These are phyloP conservation scores for Fraxinus ornus DNA, from an alignment of 305 asterid species.

Conservation along the genomic window DNA sequence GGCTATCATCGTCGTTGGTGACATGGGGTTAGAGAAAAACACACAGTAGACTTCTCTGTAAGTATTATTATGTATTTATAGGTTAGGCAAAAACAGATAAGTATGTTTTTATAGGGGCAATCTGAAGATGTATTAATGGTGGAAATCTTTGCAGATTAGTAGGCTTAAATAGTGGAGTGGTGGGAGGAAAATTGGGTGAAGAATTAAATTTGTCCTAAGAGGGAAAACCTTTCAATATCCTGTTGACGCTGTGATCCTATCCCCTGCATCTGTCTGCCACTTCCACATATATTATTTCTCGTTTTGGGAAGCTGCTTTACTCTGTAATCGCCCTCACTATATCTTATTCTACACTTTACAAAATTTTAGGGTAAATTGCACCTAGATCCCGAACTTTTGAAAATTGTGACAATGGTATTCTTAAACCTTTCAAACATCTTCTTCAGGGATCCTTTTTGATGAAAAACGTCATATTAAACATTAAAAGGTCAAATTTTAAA, in stretches of 20 bases:
- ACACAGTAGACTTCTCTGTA: not conserved
- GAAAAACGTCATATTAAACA: not conserved
- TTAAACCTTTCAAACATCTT: too few species aligned
- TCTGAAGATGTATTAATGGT: conserved; percentile 27
- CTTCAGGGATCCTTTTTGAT: not conserved
- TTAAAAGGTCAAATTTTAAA: not conserved
- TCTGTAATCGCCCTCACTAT: not conserved
- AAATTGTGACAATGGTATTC: not conserved
- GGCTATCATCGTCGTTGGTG: conserved; percentile 56
- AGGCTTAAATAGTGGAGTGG: conserved; percentile 24
- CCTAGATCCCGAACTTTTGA: not conserved
- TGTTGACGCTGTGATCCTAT: conserved; percentile 36
- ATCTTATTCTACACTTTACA: not conserved
- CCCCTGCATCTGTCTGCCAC: conserved; percentile 61
- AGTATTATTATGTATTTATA: not conserved
- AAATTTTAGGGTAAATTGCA: not conserved
- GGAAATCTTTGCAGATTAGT: conserved; percentile 14
- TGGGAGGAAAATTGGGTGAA: not conserved
- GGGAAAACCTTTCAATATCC: conserved; percentile 33
- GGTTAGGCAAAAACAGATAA: not conserved
- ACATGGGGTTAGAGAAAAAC: not conserved
- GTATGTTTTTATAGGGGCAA: not conserved
- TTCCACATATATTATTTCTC: conserved; percentile 21
- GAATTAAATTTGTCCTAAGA: conserved; percentile 24
- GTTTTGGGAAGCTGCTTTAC: not conserved